Evolutionary conservation across 352 stramenopile species (phyloP).

Genomic region (Globisporangium megalacanthum): DNA sequence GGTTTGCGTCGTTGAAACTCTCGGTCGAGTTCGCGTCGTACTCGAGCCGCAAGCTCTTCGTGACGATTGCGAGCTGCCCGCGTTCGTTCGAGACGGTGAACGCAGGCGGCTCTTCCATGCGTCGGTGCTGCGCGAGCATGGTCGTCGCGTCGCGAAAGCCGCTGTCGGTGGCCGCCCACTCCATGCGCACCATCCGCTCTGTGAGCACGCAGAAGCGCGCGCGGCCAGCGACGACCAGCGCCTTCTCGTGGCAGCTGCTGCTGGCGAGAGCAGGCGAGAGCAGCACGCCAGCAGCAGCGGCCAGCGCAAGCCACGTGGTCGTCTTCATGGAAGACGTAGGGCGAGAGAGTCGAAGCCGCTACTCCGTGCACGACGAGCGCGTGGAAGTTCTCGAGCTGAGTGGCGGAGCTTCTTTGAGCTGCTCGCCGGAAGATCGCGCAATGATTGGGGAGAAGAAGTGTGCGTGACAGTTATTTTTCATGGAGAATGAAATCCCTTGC

Average conservation of each 20-base stretch:
- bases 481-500: background rate
- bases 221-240: conserved; percentile 15
- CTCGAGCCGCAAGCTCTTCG: conserved; percentile 9
- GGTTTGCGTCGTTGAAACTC: conserved; percentile 24
- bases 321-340: conserved; percentile 3
- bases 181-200: conserved; percentile 26
- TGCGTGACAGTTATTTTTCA: background rate
- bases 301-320: conserved; percentile 8
- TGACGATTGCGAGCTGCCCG: conserved; percentile 17
- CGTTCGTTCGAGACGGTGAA: conserved; percentile 12
- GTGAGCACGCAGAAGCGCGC: conserved; percentile 37
- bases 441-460: conserved; percentile 1
- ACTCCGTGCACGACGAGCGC: background rate
- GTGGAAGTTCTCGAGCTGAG: too few species aligned
- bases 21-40: conserved; percentile 16
- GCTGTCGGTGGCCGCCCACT: conserved; percentile 13
- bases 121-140: conserved; percentile 18
- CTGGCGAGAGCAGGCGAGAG: background rate
- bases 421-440: conserved; percentile 5
- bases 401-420: too few species aligned
- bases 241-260: conserved; percentile 13
- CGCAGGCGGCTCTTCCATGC: conserved; percentile 12
- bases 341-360: too few species aligned
- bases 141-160: conserved; percentile 20
- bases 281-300: background rate